These are phyloP conservation scores for Penicillium psychrofluorescens DNA, from an alignment of 495 filamentous ascomycete species.

Conservation along the genomic window DNA sequence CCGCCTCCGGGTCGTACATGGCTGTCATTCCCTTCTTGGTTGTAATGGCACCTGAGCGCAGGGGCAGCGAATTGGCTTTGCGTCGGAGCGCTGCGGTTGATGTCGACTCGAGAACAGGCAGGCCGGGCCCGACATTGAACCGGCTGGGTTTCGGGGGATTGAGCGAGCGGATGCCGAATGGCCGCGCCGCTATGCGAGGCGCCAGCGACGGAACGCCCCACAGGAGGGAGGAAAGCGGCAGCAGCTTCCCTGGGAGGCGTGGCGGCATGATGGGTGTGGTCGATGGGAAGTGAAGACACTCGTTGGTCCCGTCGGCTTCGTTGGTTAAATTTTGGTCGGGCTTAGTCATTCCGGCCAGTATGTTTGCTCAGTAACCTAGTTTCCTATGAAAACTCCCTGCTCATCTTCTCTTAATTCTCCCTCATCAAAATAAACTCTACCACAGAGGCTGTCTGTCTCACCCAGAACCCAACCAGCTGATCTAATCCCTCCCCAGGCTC, in stretches of 20 bases:
- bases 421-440: too few relatives aligned
- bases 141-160: constrained; percentile 38
- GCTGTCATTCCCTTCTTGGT: constrained; percentile 95
- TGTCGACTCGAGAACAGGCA: constrained; percentile 57
- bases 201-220: constrained; percentile 14
- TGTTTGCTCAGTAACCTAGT: too few relatives aligned
- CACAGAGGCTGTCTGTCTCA: too few relatives aligned
- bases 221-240: constrained; percentile 18
- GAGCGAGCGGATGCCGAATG: constrained; percentile 44
- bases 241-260: constrained; percentile 28
- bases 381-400: too few relatives aligned
- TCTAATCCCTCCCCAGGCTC: too few relatives aligned
- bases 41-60: constrained; percentile 74
- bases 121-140: constrained; percentile 37
- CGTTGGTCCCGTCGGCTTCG: too few relatives aligned
- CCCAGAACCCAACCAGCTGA: too few relatives aligned
- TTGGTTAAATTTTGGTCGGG: too few relatives aligned
- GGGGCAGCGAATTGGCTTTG: constrained; percentile 65
- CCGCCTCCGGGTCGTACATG: constrained; percentile 68
- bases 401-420: too few relatives aligned
- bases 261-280: constrained; percentile 24
- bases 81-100: constrained; percentile 74
- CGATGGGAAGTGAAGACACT: constrained; percentile 10
- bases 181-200: constrained; percentile 16
- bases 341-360: not conserved